A percentile compares a stretch with the other conserved stretches of the same genome.
Conservation (phyloP, 257 asterid genomes). For the Nicotiana paniculata region DNA sequence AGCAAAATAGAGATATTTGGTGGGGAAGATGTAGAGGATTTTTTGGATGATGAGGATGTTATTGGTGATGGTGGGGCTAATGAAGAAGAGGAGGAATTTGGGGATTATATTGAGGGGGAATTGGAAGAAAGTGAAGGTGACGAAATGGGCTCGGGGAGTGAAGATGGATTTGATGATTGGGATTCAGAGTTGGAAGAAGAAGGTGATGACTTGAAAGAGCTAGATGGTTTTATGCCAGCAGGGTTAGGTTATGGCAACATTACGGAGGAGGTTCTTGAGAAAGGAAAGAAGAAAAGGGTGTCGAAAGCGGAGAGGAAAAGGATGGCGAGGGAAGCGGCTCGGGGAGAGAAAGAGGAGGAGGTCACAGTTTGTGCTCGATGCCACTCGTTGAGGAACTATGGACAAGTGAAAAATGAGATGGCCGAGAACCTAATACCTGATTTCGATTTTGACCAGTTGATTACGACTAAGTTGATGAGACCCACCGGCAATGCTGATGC, state of each 20-base stretch:
- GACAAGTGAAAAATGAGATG: slow-evolving; percentile 71
- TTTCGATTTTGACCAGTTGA: slow-evolving; percentile 80
- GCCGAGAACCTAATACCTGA: slow-evolving; percentile 89
- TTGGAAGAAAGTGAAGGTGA: slow-evolving; percentile 15
- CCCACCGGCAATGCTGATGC: slow-evolving; percentile 83
- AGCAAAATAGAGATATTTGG: no score
- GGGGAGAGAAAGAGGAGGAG: slow-evolving; percentile 56
- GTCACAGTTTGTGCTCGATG: slow-evolving; percentile 88
- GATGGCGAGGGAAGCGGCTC: slow-evolving; percentile 59
- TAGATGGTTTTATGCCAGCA: slow-evolving; percentile 79
- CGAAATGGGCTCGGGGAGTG: slow-evolving; percentile 33
- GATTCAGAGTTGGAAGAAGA: slow-evolving; percentile 50
- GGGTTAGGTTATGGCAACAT: slow-evolving; percentile 84
- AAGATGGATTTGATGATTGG: slow-evolving; percentile 42
- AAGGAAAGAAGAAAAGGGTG: slow-evolving; percentile 40
- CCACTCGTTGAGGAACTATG: slow-evolving; percentile 83
- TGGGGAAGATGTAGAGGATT: slow-evolving; percentile 12
- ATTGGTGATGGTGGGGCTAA: slow-evolving; percentile 32
- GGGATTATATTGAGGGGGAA: slow-evolving; percentile 15
- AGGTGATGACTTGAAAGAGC: slow-evolving; percentile 43
- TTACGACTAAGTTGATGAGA: slow-evolving; percentile 68
- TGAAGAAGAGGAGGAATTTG: slow-evolving; percentile 33
- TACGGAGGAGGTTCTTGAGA: slow-evolving; percentile 65
- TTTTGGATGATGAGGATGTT: slow-evolving; percentile 33
- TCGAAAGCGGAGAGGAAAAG: slow-evolving; percentile 80